Conservation (phyloP, 139 green algal species). For the Picochlorum sp. region DNA sequence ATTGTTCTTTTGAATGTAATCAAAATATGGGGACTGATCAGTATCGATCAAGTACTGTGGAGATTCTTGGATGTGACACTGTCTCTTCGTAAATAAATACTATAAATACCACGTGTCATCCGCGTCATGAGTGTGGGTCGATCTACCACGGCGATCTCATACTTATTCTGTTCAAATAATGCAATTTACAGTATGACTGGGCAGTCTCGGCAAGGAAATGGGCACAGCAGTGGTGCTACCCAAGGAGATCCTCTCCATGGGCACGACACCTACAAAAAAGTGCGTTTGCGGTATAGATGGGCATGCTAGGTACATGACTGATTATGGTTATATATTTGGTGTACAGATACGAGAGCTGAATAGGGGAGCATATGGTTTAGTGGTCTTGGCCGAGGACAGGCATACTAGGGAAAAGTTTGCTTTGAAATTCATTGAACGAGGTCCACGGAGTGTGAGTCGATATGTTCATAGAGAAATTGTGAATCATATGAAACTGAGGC, state of each 20-base stretch:
- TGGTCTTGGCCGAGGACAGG: conserved; percentile 19
- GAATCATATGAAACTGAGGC: conserved; percentile 87
- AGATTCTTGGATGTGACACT: too few relatives aligned
- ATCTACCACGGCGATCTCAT: too few relatives aligned
- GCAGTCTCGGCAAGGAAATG: too few relatives aligned
- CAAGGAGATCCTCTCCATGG: conserved; percentile 8
- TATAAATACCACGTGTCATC: too few relatives aligned
- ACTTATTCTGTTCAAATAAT: too few relatives aligned
- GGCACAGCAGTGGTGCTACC: not conserved
- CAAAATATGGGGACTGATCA: too few relatives aligned
- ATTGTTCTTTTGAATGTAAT: too few relatives aligned
- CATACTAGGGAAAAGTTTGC: conserved; percentile 24
- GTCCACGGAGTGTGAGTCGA: conserved; percentile 9
- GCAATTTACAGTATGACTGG: too few relatives aligned
- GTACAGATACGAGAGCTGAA: conserved; percentile 23
- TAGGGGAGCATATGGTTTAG: conserved; percentile 25
- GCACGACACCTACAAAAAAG: conserved; percentile 10
- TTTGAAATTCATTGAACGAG: conserved; percentile 35
- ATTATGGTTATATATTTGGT: conserved; percentile 9
- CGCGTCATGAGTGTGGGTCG: too few relatives aligned
- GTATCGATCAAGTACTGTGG: too few relatives aligned
- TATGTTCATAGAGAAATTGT: conserved; percentile 51
- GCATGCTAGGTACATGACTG: conserved; percentile 18
- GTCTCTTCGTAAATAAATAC: too few relatives aligned
- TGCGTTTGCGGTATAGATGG: not conserved